Evolutionary conservation across 2,329 filamentous ascomycete genomes (phyloP).

Genomic region (Talaromyces sp.): DNA sequence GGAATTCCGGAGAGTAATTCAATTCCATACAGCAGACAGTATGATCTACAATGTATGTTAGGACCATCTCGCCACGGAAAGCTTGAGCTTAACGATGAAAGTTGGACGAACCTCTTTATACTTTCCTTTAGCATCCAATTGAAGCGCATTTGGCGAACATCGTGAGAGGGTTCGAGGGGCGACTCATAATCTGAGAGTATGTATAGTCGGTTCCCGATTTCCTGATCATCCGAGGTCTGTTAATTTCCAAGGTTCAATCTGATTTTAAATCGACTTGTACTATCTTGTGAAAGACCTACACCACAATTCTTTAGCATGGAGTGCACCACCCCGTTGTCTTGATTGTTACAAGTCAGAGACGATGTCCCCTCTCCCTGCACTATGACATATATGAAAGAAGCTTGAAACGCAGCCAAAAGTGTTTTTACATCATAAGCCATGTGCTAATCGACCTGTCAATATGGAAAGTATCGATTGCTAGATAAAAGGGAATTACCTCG

Average conservation of each 20-base stretch:
- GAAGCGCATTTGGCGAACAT: neutral
- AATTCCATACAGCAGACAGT: constrained; percentile 3
- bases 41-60: neutral
- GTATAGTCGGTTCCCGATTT: neutral
- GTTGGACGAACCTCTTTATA: neutral
- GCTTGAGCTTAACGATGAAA: neutral
- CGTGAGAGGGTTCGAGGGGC: neutral
- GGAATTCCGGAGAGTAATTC: neutral
- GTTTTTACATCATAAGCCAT: constrained; percentile 5
- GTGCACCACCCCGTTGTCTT: neutral
- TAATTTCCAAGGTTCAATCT: too few relatives aligned
- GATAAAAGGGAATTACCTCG: neutral
- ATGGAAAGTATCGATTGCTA: neutral
- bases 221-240: neutral
- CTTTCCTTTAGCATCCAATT: constrained; percentile 8
- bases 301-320: neutral
- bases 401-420: constrained; percentile 2
- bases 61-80: neutral
- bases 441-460: neutral
- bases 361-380: neutral
- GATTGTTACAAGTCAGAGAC: neutral
- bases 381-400: neutral
- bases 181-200: neutral
- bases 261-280: neutral
- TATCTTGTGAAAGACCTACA: neutral